Base-by-base conservation (phyloP, 805 yeast genomes). In the Lipomyces orientalis region DNA sequence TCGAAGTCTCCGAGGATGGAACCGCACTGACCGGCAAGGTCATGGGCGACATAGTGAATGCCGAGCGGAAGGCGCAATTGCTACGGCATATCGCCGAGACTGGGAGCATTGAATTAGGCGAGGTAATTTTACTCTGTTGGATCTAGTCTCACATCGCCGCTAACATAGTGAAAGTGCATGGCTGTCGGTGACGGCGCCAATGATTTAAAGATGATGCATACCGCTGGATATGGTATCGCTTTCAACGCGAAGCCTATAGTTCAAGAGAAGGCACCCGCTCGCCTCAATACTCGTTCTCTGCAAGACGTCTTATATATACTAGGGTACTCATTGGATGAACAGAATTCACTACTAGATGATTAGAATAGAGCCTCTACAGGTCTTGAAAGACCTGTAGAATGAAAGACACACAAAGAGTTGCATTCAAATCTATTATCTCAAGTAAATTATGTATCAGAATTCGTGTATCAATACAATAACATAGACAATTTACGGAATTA, bases 171-270 rank as follows among this genome's bases (percentile, higher is more conserved):
- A 9, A 29, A 67, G 55, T 54, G 73, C 0, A 35, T 70, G 60
- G 73, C 74, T n/a, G 60, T 71, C 46, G 74, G 73, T 5, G 74
- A 95, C 77, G 99, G 99, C 51, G 97, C 98, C 31, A 95, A 95
- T 75, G 99, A 95, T 79, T 81, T 95, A 75, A 85, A 86, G 57
- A 96, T 96, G 93, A 95, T 95, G 98, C 85, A 81, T 1, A 86
- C 80, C 14, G 97, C 97, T 1, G 98, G 98, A 0, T 90, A 87
- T 76, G 99, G 99, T 25, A 83, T 95, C 63, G 99, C 99, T 0
- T 95, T 97, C 96, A 90, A 92, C 77, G 99, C 98, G 25, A 95
- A 95, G 77, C 98, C 98, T 29, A 88, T 84, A 71, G 99, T 95
- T 1, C 98, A 93, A 78, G 77, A 79, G 66, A 55, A 39, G 62